Base-by-base conservation (phyloP, 2,329 filamentous ascomycete species). In the Talaromyces sp. region DNA sequence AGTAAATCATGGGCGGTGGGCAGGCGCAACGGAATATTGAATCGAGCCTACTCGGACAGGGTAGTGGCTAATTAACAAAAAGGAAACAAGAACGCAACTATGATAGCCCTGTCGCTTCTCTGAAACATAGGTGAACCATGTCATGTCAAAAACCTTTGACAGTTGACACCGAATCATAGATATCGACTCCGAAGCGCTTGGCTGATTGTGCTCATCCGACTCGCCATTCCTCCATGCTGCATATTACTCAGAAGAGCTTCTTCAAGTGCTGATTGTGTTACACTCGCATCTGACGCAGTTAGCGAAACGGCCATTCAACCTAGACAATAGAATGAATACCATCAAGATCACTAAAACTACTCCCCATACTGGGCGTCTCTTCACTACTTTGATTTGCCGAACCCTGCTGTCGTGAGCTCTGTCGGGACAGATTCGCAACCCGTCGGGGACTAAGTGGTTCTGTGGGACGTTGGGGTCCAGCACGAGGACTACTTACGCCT, bases 291-390 rank as follows among this genome's bases (percentile, higher is more conserved):
- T 84, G 65, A 14, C 46, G 18, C 18, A 59, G 46, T 18, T 59
- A 39, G 21, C 3, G 39, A 11, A 14, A n/a, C 31, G 14, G 21
- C 12, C n/a, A 8, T 2, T 3, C 18, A 28, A 9, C n/a, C 14
- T 12, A 11, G 12, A 18, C 12, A 31, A 6, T n/a, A 42, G 21
- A 14, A 1, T 4, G 54, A 28, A 9, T 74, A 83, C 84, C 84
- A 70, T 88, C 86, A 39, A 88, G 75, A 71, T 88, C 86, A 67
- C 84, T 87, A 68, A 88, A 88, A 62, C 84, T 87, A 65, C 85
- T 87, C 0, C 86, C 86, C 83, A 86, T 86, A 65, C 83, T 86
- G 2, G 83, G 83, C 9, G 82, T 83, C 12, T 82, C 83, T 64
- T 85, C 83, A 62, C 82, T 85, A 12, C 79, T 76, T 28, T 81